Evolutionary conservation across 129 eudicot genomes (phyloP).

Genomic region (Arctium minus): DNA sequence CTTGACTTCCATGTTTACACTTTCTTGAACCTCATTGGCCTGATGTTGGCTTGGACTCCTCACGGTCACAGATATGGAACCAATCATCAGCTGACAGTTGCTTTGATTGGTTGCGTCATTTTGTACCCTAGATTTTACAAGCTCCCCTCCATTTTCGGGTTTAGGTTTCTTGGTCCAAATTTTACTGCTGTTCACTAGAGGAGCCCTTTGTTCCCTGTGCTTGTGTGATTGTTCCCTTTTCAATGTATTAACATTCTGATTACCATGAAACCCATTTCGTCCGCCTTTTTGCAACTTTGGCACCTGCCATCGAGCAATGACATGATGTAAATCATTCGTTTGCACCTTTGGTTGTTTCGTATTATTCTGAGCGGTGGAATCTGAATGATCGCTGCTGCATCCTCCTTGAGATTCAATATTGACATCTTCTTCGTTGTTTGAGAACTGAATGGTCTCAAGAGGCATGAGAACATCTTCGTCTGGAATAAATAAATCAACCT

Average conservation of each 20-base stretch:
- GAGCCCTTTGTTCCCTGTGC: constrained; percentile 41
- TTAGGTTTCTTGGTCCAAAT: constrained; percentile 64
- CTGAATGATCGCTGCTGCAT: constrained; percentile 25
- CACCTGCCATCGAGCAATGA: constrained; percentile 53
- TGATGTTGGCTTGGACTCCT: constrained; percentile 8
- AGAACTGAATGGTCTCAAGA: constrained; percentile 21
- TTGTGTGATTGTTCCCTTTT: constrained; percentile 53
- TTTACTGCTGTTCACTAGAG: constrained; percentile 31
- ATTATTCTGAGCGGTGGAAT: constrained; percentile 5
- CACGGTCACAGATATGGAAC: constrained; percentile 73
- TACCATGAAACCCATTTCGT: constrained; percentile 35
- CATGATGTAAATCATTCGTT: constrained; percentile 30
- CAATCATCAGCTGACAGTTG: constrained; percentile 67
- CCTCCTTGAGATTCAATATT: constrained; percentile 23
- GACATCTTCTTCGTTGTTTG: constrained; percentile 30
- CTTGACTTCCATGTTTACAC: constrained; percentile 26
- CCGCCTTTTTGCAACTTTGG: constrained; percentile 42
- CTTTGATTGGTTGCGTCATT: constrained; percentile 29
- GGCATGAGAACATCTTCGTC: constrained; percentile 10
- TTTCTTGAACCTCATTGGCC: constrained; percentile 22
- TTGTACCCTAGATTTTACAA: constrained; percentile 26
- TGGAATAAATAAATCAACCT: constrained; percentile 24
- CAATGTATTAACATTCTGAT: constrained; percentile 38
- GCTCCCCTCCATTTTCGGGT: constrained; percentile 33
- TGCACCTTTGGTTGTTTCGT: constrained; percentile 28